A percentile compares a stretch with the other conserved stretches of the same genome.
These are phyloP conservation scores for Pseudogymnoascus sp. DNA, from an alignment of 2,329 filamentous ascomycete genomes.

Conservation along the genomic window DNA sequence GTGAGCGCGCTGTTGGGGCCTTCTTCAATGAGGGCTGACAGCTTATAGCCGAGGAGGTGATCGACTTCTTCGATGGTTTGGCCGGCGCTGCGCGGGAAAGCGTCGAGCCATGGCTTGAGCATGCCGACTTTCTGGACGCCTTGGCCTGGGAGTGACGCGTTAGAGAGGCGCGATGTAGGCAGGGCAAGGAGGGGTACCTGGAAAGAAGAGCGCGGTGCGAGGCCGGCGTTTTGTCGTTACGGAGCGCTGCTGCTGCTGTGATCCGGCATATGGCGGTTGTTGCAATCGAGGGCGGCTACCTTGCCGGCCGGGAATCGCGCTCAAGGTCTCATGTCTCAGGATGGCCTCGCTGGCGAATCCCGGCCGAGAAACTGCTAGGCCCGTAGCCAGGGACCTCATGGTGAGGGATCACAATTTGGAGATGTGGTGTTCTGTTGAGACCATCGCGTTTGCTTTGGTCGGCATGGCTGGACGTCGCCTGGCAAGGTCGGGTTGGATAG, in stretches of 20 bases:
- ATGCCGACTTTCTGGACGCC: slow-evolving; percentile 86
- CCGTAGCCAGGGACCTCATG: slow-evolving; percentile 2
- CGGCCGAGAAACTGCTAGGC: background rate
- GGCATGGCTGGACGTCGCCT: background rate
- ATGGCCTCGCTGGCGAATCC: background rate
- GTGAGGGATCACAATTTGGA: slow-evolving; percentile 1
- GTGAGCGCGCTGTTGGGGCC: slow-evolving; percentile 73
- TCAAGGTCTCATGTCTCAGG: slow-evolving; percentile 2
- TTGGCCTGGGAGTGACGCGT: slow-evolving; percentile 51
- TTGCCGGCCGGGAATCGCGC: background rate
- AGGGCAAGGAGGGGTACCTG: slow-evolving; percentile 19
- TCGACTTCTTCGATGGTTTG: slow-evolving; percentile 84
- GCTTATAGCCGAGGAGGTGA: slow-evolving; percentile 60
- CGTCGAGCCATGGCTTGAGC: slow-evolving; percentile 75
- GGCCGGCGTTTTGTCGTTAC: slow-evolving; percentile 10
- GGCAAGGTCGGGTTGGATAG: background rate
- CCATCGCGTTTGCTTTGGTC: background rate
- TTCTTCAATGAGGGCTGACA: slow-evolving; percentile 69
- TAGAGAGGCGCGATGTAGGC: slow-evolving; percentile 11
- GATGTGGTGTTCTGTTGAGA: background rate
- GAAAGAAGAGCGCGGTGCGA: slow-evolving; percentile 38
- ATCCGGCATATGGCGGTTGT: background rate
- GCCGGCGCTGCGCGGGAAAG: slow-evolving; percentile 69
- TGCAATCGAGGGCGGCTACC: background rate
- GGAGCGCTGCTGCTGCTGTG: background rate